Evolutionary conservation across 176 grass and related monocot species (phyloP).

Genomic region (Olyra latifolia): DNA sequence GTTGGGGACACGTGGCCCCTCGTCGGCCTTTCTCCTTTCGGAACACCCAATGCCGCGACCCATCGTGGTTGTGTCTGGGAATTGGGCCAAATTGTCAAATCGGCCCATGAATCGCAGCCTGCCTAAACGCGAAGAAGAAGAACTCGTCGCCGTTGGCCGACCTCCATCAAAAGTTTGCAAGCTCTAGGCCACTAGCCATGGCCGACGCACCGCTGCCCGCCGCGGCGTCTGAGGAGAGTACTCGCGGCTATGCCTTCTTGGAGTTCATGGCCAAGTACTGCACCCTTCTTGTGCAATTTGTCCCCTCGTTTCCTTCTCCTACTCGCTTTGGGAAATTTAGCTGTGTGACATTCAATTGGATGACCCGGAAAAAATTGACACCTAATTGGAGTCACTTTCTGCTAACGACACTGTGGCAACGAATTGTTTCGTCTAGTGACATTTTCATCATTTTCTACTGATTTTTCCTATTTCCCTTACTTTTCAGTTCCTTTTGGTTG

Average conservation of each 20-base stretch:
- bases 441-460: no score
- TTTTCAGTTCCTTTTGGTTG: no score
- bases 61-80: not conserved
- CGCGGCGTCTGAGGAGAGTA: not conserved
- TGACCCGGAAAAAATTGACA: no score
- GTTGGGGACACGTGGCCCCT: constrained; percentile 33
- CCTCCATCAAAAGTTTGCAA: not conserved
- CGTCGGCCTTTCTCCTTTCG: constrained; percentile 12
- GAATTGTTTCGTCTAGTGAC: no score
- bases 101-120: not conserved
- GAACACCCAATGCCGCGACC: not conserved
- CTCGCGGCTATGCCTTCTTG: constrained; percentile 19
- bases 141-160: constrained; percentile 17
- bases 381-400: no score
- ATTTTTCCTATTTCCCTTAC: no score
- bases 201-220: not conserved
- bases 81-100: not conserved
- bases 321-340: no score
- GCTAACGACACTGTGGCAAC: no score
- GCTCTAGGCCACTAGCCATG: not conserved
- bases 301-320: not conserved
- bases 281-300: not conserved
- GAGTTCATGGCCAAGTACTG: constrained; percentile 51
- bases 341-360: no score
- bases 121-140: not conserved